These are phyloP conservation scores for Blakeslea trispora DNA, from an alignment of 371 early-diverging fungal genomes.

Conservation along the genomic window DNA sequence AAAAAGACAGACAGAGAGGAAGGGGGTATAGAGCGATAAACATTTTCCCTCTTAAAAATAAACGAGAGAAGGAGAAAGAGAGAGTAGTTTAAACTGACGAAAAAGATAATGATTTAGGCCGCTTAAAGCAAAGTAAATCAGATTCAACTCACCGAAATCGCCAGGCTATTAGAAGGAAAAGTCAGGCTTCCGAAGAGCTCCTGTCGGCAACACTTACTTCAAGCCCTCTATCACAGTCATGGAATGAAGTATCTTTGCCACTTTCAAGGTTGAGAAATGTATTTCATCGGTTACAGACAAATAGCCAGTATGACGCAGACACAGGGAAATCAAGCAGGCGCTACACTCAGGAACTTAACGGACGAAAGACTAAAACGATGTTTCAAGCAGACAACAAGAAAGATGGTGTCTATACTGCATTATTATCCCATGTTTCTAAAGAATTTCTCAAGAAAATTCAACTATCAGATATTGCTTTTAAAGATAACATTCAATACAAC, in stretches of 20 bases:
- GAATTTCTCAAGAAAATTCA: constrained; percentile 53
- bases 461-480: constrained; percentile 41
- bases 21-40: not conserved
- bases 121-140: constrained; percentile 22
- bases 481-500: constrained; percentile 78
- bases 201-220: not conserved
- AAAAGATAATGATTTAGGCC: constrained; percentile 1
- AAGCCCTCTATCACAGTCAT: constrained; percentile 9
- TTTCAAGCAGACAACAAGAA: not conserved
- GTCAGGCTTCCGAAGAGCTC: not conserved
- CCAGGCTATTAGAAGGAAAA: not conserved
- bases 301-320: constrained; percentile 2
- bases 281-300: constrained; percentile 18
- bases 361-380: constrained; percentile 3
- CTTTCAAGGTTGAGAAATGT: constrained; percentile 19
- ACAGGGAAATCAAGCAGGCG: not conserved
- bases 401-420: constrained; percentile 67
- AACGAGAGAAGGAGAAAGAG: not conserved
- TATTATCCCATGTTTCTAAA: constrained; percentile 74
- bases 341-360: not conserved
- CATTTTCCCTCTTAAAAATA: not conserved
- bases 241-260: constrained; percentile 17
- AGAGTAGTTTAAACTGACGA: constrained; percentile 2
- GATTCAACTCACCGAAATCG: constrained; percentile 11
- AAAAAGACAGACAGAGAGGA: not conserved